phyloP scores from a whole-genome alignment of 2,329 filamentous ascomycete species.

The Fusarium musae region DNA sequence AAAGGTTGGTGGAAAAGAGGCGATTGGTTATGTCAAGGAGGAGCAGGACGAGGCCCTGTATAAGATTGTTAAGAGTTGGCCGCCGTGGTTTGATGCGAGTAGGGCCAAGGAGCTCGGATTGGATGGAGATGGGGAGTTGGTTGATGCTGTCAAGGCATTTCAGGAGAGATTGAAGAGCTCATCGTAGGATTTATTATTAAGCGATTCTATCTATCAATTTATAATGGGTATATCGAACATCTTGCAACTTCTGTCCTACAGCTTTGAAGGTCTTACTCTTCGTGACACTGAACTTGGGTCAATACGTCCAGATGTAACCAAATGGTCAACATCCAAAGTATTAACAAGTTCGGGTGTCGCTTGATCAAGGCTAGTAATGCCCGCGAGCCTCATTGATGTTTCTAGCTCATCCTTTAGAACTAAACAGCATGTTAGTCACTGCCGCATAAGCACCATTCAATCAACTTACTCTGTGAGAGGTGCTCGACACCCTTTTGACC shows the following conservation, averaged over 20 bases:
- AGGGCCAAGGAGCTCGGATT: slow-evolving; percentile 66
- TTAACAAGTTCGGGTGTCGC: slow-evolving; percentile 45
- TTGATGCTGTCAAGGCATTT: slow-evolving; percentile 48
- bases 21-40: slow-evolving; percentile 56
- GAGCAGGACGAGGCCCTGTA: slow-evolving; percentile 58
- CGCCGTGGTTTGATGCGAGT: slow-evolving; percentile 60
- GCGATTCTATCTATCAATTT: neutral
- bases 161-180: slow-evolving; percentile 28
- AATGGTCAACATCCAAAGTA: slow-evolving; percentile 47
- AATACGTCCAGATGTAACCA: slow-evolving; percentile 41
- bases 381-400: slow-evolving; percentile 46
- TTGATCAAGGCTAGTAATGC: slow-evolving; percentile 45
- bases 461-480: slow-evolving; percentile 63
- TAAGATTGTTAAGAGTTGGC: slow-evolving; percentile 65
- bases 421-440: neutral
- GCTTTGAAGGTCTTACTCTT: slow-evolving; percentile 22
- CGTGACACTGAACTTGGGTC: slow-evolving; percentile 3
- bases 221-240: neutral
- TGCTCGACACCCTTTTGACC: slow-evolving; percentile 65
- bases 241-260: neutral
- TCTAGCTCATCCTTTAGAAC: slow-evolving; percentile 48
- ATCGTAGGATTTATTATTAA: neutral
- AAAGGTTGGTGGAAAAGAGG: slow-evolving; percentile 59
- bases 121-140: slow-evolving; percentile 54
- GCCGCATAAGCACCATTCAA: rapidly evolving